These are phyloP conservation scores for Ustilago crameri DNA, from an alignment of 1,284 basidiomycete genomes.

Conservation along the genomic window DNA sequence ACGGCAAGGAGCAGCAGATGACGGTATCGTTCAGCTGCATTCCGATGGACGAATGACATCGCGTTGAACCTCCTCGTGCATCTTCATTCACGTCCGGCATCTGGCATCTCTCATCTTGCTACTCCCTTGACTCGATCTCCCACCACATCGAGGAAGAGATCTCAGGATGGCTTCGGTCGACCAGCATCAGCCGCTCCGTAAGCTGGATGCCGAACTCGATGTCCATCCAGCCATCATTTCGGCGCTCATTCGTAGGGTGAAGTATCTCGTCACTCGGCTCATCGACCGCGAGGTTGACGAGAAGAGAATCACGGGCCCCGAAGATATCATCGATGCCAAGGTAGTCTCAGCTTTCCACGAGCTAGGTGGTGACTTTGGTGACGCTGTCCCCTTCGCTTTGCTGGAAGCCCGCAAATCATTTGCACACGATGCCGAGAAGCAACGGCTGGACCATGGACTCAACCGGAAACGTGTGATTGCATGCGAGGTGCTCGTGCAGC, in stretches of 20 bases:
- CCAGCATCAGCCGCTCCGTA: constrained; percentile 23
- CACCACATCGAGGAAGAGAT: background rate
- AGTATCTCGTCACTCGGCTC: constrained; percentile 43
- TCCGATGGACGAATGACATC: too few relatives aligned
- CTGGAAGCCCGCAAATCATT: constrained; percentile 53
- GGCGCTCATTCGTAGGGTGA: constrained; percentile 51
- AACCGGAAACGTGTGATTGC: constrained; percentile 39
- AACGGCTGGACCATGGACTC: constrained; percentile 36
- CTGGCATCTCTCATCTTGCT: too few relatives aligned
- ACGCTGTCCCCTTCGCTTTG: constrained; percentile 56
- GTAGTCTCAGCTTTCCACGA: constrained; percentile 51
- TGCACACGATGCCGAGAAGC: constrained; percentile 27
- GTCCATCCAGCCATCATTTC: constrained; percentile 51
- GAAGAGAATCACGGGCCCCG: constrained; percentile 41
- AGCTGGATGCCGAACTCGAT: constrained; percentile 39
- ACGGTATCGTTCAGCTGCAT: too few relatives aligned
- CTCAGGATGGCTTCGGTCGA: constrained; percentile 22
- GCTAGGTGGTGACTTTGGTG: constrained; percentile 56
- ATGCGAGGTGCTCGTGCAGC: constrained; percentile 52
- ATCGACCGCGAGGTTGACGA: constrained; percentile 56
- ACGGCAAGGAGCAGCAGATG: too few relatives aligned
- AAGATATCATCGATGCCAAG: constrained; percentile 44
- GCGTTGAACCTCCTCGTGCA: too few relatives aligned
- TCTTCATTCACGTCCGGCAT: too few relatives aligned
- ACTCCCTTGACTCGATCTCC: too few relatives aligned